Evolutionary conservation across 345 rosid genomes (phyloP).

Genomic region (Hirschfeldia incana): DNA sequence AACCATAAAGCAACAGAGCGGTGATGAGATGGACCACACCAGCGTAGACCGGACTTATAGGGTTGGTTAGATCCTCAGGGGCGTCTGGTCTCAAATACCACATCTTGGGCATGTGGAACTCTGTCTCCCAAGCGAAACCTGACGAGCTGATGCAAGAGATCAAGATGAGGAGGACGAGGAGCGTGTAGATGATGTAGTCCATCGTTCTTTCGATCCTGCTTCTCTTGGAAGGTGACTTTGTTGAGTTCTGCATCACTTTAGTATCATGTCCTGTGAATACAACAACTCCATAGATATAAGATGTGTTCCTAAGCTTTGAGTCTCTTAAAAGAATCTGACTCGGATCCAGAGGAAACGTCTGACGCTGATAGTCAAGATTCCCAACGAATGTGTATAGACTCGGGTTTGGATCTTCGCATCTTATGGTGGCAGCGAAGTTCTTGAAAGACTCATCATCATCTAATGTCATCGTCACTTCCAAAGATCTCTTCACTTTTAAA

Average conservation of each 20-base stretch:
- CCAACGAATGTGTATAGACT: conserved; percentile 88
- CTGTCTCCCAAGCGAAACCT: conserved; percentile 83
- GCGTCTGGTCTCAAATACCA: conserved; percentile 66
- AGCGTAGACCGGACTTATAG: conserved; percentile 53
- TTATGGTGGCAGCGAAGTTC: conserved; percentile 59
- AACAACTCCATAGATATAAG: conserved; percentile 76
- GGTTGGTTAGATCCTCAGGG: conserved; percentile 60
- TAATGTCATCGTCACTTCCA: conserved; percentile 66
- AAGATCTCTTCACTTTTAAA: conserved; percentile 80
- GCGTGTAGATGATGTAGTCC: conserved; percentile 87
- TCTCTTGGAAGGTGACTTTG: conserved; percentile 86
- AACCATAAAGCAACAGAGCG: conserved; percentile 94
- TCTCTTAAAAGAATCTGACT: conserved; percentile 93
- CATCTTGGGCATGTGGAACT: conserved; percentile 77
- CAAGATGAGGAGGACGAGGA: conserved; percentile 65
- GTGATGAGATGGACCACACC: conserved; percentile 86
- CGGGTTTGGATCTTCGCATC: conserved; percentile 96
- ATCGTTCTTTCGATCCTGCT: conserved; percentile 81
- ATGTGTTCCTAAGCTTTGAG: conserved; percentile 91
- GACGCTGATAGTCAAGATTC: conserved; percentile 62
- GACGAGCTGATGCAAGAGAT: conserved; percentile 79
- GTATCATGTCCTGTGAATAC: conserved; percentile 89
- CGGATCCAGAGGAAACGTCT: conserved; percentile 73
- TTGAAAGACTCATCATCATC: conserved; percentile 68
- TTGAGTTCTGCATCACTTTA: conserved; percentile 94